phyloP scores from a whole-genome alignment of 306 rosid species.

The Vachellia collinsii region DNA sequence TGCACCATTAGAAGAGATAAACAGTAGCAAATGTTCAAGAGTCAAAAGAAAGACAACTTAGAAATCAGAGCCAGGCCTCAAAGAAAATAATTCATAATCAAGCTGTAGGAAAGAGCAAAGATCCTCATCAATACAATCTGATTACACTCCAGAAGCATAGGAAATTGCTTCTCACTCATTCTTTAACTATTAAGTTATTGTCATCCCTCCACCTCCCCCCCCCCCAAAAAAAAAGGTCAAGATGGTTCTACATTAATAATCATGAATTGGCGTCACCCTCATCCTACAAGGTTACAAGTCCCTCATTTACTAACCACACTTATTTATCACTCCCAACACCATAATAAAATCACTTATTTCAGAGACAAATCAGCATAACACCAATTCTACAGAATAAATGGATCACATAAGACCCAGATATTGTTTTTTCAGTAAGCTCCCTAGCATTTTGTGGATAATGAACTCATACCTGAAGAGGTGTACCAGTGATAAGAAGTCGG shows the following conservation, averaged over 20 bases:
- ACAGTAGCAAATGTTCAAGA: conserved; percentile 17
- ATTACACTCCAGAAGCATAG: not conserved
- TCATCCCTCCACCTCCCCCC: not conserved
- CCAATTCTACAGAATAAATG: conserved; percentile 4
- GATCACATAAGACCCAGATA: conserved; percentile 9
- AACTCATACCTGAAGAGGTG: conserved; percentile 86
- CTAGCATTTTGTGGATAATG: conserved; percentile 18
- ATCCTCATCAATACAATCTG: not conserved
- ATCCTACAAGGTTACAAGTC: conserved; percentile 11
- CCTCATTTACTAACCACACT: conserved; percentile 1
- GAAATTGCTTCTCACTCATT: not conserved
- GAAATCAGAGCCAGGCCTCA: conserved; percentile 22
- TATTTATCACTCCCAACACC: not conserved
- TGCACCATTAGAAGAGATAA: conserved; percentile 40
- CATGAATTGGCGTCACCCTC: not conserved
- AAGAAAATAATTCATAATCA: conserved; percentile 4
- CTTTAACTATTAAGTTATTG: not conserved
- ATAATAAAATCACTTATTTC: conserved; percentile 9
- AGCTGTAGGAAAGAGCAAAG: conserved; percentile 19
- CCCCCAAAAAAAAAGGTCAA: not conserved
- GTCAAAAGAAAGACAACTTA: not conserved
- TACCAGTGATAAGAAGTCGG: conserved; percentile 94
- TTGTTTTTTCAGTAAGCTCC: not conserved
- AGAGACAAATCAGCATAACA: conserved; percentile 6
- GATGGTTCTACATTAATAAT: not conserved